Conservation (phyloP, 805 yeast species). For the Candida pseudofarinosa region DNA sequence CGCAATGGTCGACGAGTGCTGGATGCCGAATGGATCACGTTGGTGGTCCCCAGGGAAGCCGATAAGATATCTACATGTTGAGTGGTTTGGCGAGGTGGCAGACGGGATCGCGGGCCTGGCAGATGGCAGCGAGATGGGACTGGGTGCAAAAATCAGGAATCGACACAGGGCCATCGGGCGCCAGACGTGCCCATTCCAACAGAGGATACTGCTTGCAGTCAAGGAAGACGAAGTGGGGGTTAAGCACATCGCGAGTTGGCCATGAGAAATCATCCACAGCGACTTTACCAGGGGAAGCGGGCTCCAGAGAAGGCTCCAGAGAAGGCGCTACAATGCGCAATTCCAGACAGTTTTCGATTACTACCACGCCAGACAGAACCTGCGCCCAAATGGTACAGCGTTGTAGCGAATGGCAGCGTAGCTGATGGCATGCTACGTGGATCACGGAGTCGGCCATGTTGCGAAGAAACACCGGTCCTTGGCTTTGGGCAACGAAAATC, state of each 20-base stretch:
- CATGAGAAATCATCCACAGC: conserved; percentile 29
- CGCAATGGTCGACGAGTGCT: too few relatives aligned
- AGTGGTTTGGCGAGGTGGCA: too few relatives aligned
- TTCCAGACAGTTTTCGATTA: conserved; percentile 27
- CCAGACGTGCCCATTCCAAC: neutral
- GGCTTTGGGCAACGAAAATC: conserved; percentile 13
- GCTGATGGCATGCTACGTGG: conserved; percentile 25
- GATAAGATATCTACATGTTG: too few relatives aligned
- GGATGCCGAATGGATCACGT: too few relatives aligned
- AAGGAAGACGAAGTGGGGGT: neutral
- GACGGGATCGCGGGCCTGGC: too few relatives aligned
- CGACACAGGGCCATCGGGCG: neutral
- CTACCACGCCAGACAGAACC: conserved; percentile 19
- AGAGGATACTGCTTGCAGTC: neutral
- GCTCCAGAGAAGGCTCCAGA: too few relatives aligned
- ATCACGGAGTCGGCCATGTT: conserved; percentile 15
- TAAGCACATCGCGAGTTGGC: conserved; percentile 12
- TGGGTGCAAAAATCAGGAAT: too few relatives aligned
- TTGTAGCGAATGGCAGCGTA: conserved; percentile 21
- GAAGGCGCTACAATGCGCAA: conserved; percentile 12
- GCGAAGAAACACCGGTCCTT: conserved; percentile 30
- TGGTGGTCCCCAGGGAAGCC: too few relatives aligned
- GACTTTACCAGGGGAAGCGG: too few relatives aligned
- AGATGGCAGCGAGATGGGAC: too few relatives aligned
- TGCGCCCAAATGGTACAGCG: conserved; percentile 15